Conservation (phyloP, 2,329 filamentous ascomycete genomes). For the Penicillium sp. region DNA sequence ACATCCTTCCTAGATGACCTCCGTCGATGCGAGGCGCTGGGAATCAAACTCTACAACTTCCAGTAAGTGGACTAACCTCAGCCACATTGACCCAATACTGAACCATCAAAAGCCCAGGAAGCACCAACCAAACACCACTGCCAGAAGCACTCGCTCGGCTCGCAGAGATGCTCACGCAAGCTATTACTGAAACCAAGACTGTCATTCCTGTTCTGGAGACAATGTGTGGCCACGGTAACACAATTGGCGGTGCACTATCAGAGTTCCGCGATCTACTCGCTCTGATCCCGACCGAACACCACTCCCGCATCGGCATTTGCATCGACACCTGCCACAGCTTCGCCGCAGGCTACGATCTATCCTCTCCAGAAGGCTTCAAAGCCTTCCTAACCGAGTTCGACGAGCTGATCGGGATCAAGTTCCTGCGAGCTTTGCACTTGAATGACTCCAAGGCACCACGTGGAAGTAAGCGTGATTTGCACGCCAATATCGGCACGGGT, state of each 20-base stretch:
- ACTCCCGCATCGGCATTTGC: conserved; percentile 84
- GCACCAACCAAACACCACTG: conserved; percentile 67
- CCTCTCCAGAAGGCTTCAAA: conserved; percentile 71
- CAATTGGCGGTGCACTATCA: conserved; percentile 81
- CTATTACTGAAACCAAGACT: conserved; percentile 71
- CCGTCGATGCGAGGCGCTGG: conserved; percentile 77
- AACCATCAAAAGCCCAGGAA: conserved; percentile 63
- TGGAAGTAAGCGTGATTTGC: conserved; percentile 77
- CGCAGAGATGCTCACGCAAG: conserved; percentile 76
- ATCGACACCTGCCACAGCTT: conserved; percentile 97
- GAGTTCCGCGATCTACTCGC: conserved; percentile 84
- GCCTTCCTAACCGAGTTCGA: conserved; percentile 77
- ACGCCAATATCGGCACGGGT: conserved; percentile 94
- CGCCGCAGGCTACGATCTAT: conserved; percentile 87
- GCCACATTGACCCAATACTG: background rate
- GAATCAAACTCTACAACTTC: conserved; percentile 95
- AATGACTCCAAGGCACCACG: conserved; percentile 96
- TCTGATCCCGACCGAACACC: conserved; percentile 69
- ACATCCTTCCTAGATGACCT: conserved; percentile 85
- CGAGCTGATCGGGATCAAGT: conserved; percentile 71
- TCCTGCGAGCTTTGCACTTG: conserved; percentile 82
- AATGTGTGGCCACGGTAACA: conserved; percentile 88
- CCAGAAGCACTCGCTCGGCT: conserved; percentile 74
- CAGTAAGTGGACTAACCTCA: conserved; percentile 52
- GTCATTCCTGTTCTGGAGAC: conserved; percentile 91